Percentiles rank a stretch among this genome's conserved stretches.
Conservation (phyloP, 2,329 filamentous ascomycete species). For the Ophiostoma piceae region DNA sequence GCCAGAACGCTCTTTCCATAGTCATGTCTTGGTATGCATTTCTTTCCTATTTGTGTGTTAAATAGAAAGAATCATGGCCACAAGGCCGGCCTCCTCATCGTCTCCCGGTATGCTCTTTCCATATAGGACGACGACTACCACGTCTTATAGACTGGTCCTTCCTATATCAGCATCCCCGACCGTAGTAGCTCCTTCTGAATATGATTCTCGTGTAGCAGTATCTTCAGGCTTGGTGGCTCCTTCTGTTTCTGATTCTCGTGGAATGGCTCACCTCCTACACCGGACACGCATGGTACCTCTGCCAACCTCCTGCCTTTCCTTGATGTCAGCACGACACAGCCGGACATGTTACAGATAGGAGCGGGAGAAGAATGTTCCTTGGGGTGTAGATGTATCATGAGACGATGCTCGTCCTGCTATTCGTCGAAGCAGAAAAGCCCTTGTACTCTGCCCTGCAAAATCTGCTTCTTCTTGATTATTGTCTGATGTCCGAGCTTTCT, state of each 20-base stretch:
- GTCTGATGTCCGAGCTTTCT: background rate
- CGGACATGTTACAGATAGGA: background rate
- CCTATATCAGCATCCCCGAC: background rate
- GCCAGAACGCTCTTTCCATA: background rate
- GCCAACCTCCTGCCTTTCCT: background rate
- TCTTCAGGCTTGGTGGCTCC: background rate
- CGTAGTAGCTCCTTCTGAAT: no score
- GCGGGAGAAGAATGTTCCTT: slow-evolving; percentile 3
- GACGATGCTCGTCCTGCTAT: background rate
- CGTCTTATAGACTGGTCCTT: background rate
- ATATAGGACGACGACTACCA: background rate
- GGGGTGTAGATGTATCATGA: background rate
- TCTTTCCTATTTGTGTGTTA: background rate
- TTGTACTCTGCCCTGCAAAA: background rate
- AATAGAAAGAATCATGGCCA: background rate
- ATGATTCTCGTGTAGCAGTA: background rate
- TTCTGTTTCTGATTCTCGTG: background rate
- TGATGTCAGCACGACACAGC: background rate
- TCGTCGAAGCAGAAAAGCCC: background rate
- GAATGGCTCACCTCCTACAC: background rate
- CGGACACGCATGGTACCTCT: background rate
- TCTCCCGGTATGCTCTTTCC: background rate
- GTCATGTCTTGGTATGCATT: background rate
- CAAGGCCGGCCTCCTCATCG: background rate
- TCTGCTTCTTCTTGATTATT: background rate